phyloP scores from a whole-genome alignment of 495 filamentous ascomycete species.

The Jackrogersella multiformis region DNA sequence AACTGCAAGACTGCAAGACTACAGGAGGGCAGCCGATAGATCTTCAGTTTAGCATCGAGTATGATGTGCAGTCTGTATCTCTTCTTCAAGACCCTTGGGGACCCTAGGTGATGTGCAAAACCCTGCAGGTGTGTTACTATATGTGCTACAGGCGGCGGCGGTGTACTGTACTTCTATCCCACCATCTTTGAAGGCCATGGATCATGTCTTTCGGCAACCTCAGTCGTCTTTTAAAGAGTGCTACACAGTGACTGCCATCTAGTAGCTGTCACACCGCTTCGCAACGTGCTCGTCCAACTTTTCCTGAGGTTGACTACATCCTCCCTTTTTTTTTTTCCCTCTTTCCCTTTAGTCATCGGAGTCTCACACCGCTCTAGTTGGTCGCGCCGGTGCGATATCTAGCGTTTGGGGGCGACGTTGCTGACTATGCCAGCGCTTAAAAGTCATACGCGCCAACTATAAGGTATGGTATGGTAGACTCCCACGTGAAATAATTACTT shows the following conservation, averaged over 20 bases:
- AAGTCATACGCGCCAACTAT: constrained; percentile 12
- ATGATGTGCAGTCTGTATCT: constrained; percentile 33
- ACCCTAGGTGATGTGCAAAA: constrained; percentile 25
- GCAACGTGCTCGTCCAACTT: constrained; percentile 10
- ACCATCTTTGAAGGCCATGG: constrained; percentile 18
- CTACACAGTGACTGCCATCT: constrained; percentile 5
- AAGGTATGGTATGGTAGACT: constrained; percentile 3
- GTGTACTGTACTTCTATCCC: constrained; percentile 31
- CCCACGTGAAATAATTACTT: constrained; percentile 17
- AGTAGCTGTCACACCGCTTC: constrained; percentile 41
- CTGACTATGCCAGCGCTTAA: constrained; percentile 6
- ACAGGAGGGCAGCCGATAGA: constrained; percentile 14
- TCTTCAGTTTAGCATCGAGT: constrained; percentile 31
- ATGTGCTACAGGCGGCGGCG: constrained; percentile 9
- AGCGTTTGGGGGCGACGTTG: constrained; percentile 14
- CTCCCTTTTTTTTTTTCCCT: background rate
- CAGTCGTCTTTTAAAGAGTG: constrained; percentile 10
- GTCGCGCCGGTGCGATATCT: constrained; percentile 12
- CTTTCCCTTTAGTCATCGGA: background rate
- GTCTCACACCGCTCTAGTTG: constrained; percentile 33
- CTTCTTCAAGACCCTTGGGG: constrained; percentile 16
- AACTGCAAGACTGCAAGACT: no score
- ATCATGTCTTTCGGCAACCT: constrained; percentile 30
- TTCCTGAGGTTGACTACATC: constrained; percentile 4
- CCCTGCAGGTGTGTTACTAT: constrained; percentile 22